These are phyloP conservation scores for Baudoinia panamericana DNA, from an alignment of 495 filamentous ascomycete genomes.

Conservation along the genomic window DNA sequence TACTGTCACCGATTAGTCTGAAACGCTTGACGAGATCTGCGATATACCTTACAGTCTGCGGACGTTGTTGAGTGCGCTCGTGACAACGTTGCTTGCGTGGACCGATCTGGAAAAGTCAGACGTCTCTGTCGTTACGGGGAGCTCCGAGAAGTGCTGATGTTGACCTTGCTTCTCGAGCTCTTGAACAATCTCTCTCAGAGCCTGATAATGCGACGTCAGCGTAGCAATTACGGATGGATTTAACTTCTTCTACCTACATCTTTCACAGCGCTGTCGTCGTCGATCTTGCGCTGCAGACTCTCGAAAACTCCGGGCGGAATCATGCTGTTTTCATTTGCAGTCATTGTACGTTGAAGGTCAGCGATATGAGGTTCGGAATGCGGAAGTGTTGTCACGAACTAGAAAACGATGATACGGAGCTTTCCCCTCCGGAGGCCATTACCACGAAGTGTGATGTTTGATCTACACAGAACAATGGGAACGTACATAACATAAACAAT, in stretches of 20 bases:
- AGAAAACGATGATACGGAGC: too few species aligned
- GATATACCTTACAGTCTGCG: constrained; percentile 58
- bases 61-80: constrained; percentile 75
- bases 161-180: constrained; percentile 59
- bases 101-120: constrained; percentile 37
- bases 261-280: constrained; percentile 66
- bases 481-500: too few species aligned
- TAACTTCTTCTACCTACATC: constrained; percentile 45
- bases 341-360: neutral
- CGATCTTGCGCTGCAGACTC: constrained; percentile 74
- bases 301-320: constrained; percentile 51
- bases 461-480: too few species aligned
- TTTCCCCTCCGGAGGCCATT: too few species aligned
- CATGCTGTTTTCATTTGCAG: constrained; percentile 6
- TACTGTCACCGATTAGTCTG: constrained; percentile 22
- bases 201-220: constrained; percentile 34
- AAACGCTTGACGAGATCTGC: neutral
- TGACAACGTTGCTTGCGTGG: constrained; percentile 69
- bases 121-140: neutral
- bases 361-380: too few species aligned
- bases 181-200: constrained; percentile 68
- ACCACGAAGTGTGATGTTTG: too few species aligned
- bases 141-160: neutral
- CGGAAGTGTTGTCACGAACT: too few species aligned
- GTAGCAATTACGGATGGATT: neutral